These are phyloP conservation scores for Stereum hirsutum DNA, from an alignment of 1,284 basidiomycete species.

Conservation along the genomic window DNA sequence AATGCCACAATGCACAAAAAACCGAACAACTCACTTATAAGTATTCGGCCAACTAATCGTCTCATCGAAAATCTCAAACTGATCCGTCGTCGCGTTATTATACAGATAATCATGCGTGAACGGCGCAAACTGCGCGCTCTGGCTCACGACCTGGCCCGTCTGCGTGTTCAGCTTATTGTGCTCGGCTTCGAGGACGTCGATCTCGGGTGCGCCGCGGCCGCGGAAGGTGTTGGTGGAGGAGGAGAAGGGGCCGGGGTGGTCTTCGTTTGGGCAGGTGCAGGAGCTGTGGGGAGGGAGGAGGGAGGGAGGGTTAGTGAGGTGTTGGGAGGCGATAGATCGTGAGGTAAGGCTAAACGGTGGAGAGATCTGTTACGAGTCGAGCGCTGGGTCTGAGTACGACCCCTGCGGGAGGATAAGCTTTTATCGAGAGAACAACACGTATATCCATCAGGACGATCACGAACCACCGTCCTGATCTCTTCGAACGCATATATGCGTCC, in stretches of 20 bases:
- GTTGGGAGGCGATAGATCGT: too few relatives aligned
- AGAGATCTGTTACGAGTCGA: too few relatives aligned
- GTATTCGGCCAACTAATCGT: constrained; percentile 19
- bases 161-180: constrained; percentile 38
- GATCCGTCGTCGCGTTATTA: constrained; percentile 33
- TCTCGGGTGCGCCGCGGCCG: constrained; percentile 80
- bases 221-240: constrained; percentile 27
- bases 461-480: too few relatives aligned
- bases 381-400: too few relatives aligned
- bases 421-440: too few relatives aligned
- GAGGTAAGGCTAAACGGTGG: too few relatives aligned
- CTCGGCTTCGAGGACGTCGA: constrained; percentile 75
- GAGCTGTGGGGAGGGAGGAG: constrained; percentile 32
- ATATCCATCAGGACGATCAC: too few relatives aligned
- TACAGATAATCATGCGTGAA: constrained; percentile 47
- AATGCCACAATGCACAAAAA: background rate
- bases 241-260: constrained; percentile 73
- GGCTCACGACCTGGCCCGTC: constrained; percentile 48
- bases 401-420: too few relatives aligned
- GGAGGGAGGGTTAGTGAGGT: too few relatives aligned
- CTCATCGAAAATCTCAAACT: constrained; percentile 33
- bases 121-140: constrained; percentile 59
- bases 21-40: constrained; percentile 18
- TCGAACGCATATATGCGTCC: too few relatives aligned
- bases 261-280: constrained; percentile 75